Evolutionary conservation across 2,329 filamentous ascomycete species (phyloP), one percentile per base, ranked within the genome.

Genomic region (Aureobasidium sp.): DNA sequence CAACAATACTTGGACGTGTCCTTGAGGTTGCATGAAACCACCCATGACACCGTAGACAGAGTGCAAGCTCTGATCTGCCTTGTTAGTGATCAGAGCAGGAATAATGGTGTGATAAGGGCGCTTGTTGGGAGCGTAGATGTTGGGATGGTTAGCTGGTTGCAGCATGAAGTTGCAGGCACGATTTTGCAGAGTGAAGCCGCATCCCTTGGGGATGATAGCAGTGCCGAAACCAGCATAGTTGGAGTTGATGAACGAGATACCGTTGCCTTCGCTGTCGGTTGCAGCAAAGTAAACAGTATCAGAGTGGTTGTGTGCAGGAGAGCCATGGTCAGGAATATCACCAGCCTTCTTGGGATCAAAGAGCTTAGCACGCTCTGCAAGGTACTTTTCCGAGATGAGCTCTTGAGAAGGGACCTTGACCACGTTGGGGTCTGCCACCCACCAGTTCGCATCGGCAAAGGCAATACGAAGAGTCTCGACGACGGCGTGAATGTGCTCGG

Each of bases 81-180:
- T 73, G 67, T 94, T 91, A 0, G 94, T 97, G 20, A 93, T 85
- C 74, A 97, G 82, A 0, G 89, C 93, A 0, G 94, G 93, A 69
- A 99, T 99, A 73, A 99, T 97, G 60, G 94, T 99, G 75, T 97
- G 94, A 76, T 97, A 99, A 0, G 94, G 94, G 49, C 94, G 78
- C 79, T 97, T 97, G 37, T 86, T 80, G 0, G 91, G 90, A 8
- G 84, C 89, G 15, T 96, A 80, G 22, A 81, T 82, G 71, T 97
- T 97, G 0, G 92, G 91, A 70, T 96, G 92, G 1, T 78, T 77
- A 0, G 80, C 73, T 8, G 72, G 69, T 27, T 83, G 77, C 0
- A 99, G 82, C 1, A 82, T 85, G 76, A 99, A 97, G 73, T 93
- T 94, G 42, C 88, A 86, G 8, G 90, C 94, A 2, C 94, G 90